Conservation (phyloP, 176 grass and related monocot species). For the Avena eriantha region DNA sequence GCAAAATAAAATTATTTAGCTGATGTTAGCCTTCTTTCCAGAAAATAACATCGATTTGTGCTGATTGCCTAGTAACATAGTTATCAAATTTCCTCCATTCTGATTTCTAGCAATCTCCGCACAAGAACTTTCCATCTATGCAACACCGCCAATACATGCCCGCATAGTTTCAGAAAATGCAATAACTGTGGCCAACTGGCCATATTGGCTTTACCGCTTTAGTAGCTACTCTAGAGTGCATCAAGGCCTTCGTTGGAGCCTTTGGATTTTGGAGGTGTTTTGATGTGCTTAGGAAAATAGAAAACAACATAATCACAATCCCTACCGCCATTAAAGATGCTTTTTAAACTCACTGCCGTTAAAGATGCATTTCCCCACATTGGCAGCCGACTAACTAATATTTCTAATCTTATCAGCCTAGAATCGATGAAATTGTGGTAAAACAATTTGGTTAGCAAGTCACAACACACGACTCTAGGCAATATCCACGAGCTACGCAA, state of each 20-base stretch:
- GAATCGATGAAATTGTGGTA: neutral
- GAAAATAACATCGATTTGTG: neutral
- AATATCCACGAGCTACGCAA: neutral
- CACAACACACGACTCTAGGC: neutral
- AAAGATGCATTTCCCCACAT: neutral
- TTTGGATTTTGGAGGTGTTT: too few species aligned
- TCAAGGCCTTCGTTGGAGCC: too few species aligned
- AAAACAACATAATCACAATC: neutral
- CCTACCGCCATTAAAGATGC: neutral
- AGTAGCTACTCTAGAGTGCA: too few species aligned
- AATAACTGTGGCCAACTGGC: too few species aligned
- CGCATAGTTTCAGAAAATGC: too few species aligned
- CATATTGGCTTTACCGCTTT: too few species aligned
- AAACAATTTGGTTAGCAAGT: neutral
- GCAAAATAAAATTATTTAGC: slow-evolving; percentile 6
- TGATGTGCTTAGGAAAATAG: too few species aligned
- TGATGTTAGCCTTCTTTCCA: slow-evolving; percentile 23
- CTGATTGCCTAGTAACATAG: neutral
- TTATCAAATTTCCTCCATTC: neutral
- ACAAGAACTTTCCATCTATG: neutral
- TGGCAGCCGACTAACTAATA: neutral
- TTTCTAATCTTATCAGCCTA: slow-evolving; percentile 5
- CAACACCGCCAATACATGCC: too few species aligned
- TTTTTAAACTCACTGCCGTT: neutral
- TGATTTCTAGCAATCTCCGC: neutral